phyloP scores from a whole-genome alignment of 2,329 filamentous ascomycete genomes.

The Colletotrichum sp. region DNA sequence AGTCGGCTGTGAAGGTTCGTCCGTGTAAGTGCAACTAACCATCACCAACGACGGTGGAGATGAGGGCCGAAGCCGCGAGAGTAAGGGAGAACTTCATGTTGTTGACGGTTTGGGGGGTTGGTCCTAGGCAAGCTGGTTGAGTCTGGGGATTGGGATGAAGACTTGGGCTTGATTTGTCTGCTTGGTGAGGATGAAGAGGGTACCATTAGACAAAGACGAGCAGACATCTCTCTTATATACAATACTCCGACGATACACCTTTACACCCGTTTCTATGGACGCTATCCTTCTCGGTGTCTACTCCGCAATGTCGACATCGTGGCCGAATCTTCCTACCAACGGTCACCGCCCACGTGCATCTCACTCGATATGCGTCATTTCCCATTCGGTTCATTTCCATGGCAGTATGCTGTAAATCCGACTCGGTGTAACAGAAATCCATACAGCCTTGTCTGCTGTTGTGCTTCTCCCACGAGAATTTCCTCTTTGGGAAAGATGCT shows the following conservation, averaged over 20 bases:
- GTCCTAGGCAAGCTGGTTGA: not conserved
- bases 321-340: not conserved
- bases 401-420: not conserved
- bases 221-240: not conserved
- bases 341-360: not conserved
- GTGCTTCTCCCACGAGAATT: not conserved
- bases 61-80: slow-evolving; percentile 16
- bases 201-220: not conserved
- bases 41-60: slow-evolving; percentile 11
- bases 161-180: slow-evolving; percentile 4
- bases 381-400: not conserved
- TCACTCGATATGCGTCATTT: not conserved
- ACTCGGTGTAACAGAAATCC: not conserved
- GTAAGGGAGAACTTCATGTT: slow-evolving; percentile 20
- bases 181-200: slow-evolving; percentile 8
- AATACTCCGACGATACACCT: not conserved
- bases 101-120: not conserved
- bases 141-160: not conserved
- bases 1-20: not conserved
- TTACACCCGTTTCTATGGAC: not conserved
- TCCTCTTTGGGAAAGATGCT: not conserved
- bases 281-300: not conserved
- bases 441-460: not conserved
- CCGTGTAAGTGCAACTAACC: not conserved
- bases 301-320: not conserved